Evolutionary conservation across 2,329 filamentous ascomycete species (phyloP).

Genomic region (Cordyceps cateniannulata): DNA sequence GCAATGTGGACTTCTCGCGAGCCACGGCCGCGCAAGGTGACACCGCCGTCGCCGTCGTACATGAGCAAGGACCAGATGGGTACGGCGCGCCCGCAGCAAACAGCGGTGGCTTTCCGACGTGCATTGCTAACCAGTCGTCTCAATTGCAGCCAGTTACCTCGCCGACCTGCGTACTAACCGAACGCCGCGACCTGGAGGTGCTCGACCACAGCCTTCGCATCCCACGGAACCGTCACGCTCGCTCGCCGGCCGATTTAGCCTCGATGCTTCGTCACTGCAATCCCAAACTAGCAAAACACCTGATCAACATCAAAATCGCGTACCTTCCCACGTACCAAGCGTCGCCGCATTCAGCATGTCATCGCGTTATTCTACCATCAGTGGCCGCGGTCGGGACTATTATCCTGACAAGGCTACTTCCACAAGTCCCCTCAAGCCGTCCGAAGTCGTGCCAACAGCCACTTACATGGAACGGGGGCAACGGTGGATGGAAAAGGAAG

Average conservation of each 20-base stretch:
- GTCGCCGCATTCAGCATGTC: conserved; percentile 37
- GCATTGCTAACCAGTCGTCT: conserved; percentile 15
- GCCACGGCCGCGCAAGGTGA: conserved; percentile 44
- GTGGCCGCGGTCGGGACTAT: conserved; percentile 43
- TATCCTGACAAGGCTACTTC: conserved; percentile 37
- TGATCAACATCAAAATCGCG: conserved; percentile 21
- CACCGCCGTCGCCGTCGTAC: conserved; percentile 55
- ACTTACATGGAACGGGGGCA: conserved; percentile 68
- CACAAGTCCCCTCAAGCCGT: conserved; percentile 43
- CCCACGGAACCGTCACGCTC: conserved; percentile 26
- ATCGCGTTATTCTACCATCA: conserved; percentile 44
- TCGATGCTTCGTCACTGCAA: conserved; percentile 24
- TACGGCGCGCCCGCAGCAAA: conserved; percentile 26
- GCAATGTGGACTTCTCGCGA: conserved; percentile 27
- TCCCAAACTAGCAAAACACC: conserved; percentile 18
- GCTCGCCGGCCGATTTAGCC: conserved; percentile 24
- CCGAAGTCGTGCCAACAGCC: conserved; percentile 56
- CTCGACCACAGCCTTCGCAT: conserved; percentile 52
- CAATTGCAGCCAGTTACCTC: conserved; percentile 57
- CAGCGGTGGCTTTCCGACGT: conserved; percentile 4
- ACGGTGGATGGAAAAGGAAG: conserved; percentile 76
- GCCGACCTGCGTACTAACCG: conserved; percentile 64
- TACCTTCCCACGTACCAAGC: conserved; percentile 31
- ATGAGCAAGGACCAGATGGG: conserved; percentile 64
- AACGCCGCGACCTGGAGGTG: conserved; percentile 61